Evolutionary conservation across 2,329 filamentous ascomycete genomes (phyloP).

Genomic region (Colletotrichum filicis): DNA sequence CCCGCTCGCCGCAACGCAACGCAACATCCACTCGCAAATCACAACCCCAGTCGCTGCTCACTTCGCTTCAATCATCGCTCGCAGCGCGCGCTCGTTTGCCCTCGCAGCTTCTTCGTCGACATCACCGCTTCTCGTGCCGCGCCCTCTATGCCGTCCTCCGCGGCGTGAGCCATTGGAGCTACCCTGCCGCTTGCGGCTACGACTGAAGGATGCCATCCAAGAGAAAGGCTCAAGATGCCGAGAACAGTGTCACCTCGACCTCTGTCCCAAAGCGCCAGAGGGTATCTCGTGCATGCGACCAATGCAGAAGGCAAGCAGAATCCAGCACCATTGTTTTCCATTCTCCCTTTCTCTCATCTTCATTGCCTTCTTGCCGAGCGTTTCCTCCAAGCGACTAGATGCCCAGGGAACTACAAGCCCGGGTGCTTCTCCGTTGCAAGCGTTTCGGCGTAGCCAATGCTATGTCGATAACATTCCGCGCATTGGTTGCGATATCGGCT

Average conservation of each 20-base stretch:
- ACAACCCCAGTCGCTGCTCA: background rate
- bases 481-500: background rate
- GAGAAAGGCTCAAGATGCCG: constrained; percentile 45
- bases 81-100: constrained; percentile 5
- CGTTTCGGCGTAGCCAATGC: background rate
- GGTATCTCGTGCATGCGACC: constrained; percentile 76
- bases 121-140: background rate
- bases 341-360: background rate
- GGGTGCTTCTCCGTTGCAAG: background rate
- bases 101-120: constrained; percentile 7
- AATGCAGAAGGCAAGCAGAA: constrained; percentile 60
- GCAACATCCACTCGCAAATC: constrained; percentile 10
- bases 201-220: constrained; percentile 51
- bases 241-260: constrained; percentile 38
- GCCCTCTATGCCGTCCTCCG: constrained; percentile 29
- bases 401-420: background rate
- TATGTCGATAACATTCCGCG: background rate
- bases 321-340: background rate
- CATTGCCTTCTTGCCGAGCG: background rate
- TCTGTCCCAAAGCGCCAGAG: constrained; percentile 65
- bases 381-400: background rate
- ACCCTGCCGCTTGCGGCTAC: constrained; percentile 27
- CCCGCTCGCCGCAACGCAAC: background rate
- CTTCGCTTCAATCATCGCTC: constrained; percentile 10
- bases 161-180: constrained; percentile 30